Evolutionary conservation across 306 rosid genomes (phyloP).

Genomic region (Trifolium fragiferum): DNA sequence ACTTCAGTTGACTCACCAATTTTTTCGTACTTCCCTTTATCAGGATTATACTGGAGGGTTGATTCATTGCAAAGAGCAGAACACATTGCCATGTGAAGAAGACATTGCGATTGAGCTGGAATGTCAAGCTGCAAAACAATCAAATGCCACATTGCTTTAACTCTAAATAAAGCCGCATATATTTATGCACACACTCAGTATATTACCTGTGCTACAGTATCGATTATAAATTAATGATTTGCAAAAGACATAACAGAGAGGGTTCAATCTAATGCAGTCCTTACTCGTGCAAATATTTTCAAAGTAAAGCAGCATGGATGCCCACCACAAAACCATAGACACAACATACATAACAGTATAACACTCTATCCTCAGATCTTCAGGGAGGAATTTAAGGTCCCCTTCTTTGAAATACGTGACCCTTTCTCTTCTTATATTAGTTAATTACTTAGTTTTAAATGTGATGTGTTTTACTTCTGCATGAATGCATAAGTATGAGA

Average conservation of each 20-base stretch:
- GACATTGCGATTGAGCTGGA: constrained; percentile 86
- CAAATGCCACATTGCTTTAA: constrained; percentile 38
- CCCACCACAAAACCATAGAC: constrained; percentile 16
- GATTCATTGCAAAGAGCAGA: constrained; percentile 97
- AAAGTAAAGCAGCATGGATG: constrained; percentile 22
- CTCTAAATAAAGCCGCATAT: constrained; percentile 6
- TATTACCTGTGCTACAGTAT: background rate
- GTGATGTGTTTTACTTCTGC: constrained; percentile 19
- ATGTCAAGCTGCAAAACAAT: constrained; percentile 71
- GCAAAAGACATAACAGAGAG: constrained; percentile 24
- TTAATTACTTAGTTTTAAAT: constrained; percentile 24
- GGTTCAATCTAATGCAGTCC: constrained; percentile 10
- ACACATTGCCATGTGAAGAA: constrained; percentile 92
- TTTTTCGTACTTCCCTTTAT: constrained; percentile 87
- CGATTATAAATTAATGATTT: constrained; percentile 12
- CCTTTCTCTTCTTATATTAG: constrained; percentile 19
- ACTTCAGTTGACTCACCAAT: constrained; percentile 99
- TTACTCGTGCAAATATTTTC: constrained; percentile 10
- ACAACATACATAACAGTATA: background rate
- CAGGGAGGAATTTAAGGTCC: constrained; percentile 3
- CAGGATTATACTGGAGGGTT: constrained; percentile 88
- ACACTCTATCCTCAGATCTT: constrained; percentile 31
- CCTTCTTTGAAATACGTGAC: constrained; percentile 4
- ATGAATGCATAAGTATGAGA: constrained; percentile 34
- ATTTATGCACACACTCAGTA: constrained; percentile 12